Conservation (phyloP, 208 protist genomes). For the Trypanosoma platydactyli region DNA sequence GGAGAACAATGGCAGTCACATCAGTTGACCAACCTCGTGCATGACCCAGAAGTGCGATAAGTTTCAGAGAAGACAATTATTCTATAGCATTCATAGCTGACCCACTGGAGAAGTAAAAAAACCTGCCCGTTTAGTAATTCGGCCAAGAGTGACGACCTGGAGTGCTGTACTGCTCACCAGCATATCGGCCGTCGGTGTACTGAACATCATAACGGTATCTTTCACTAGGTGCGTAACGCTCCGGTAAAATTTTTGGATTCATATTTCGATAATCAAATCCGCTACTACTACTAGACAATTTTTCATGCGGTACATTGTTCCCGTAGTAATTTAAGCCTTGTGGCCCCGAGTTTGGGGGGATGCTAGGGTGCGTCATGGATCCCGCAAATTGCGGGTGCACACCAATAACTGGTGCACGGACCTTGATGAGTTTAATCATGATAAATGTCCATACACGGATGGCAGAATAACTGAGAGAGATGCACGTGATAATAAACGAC, state of each 20-base stretch:
- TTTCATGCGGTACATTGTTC: conserved; percentile 6
- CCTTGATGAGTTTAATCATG: conserved; percentile 83
- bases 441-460: conserved; percentile 85
- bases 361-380: conserved; percentile 6
- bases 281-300: neutral
- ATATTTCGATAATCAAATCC: conserved; percentile 10
- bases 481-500: conserved; percentile 70
- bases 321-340: neutral
- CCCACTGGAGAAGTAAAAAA: neutral
- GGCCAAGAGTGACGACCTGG: conserved; percentile 5
- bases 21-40: neutral
- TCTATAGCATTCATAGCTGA: too few species aligned
- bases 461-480: conserved; percentile 70
- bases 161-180: conserved; percentile 18
- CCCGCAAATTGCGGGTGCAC: conserved; percentile 24
- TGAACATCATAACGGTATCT: conserved; percentile 3
- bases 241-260: neutral
- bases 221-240: conserved; percentile 2
- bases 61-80: neutral
- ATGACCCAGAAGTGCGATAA: neutral
- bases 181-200: conserved; percentile 4
- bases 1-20: neutral
- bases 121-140: neutral
- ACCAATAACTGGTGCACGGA: conserved; percentile 29
- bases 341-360: neutral